Evolutionary conservation across 805 yeast species (phyloP).

Genomic region (Suhomyces emberorum): DNA sequence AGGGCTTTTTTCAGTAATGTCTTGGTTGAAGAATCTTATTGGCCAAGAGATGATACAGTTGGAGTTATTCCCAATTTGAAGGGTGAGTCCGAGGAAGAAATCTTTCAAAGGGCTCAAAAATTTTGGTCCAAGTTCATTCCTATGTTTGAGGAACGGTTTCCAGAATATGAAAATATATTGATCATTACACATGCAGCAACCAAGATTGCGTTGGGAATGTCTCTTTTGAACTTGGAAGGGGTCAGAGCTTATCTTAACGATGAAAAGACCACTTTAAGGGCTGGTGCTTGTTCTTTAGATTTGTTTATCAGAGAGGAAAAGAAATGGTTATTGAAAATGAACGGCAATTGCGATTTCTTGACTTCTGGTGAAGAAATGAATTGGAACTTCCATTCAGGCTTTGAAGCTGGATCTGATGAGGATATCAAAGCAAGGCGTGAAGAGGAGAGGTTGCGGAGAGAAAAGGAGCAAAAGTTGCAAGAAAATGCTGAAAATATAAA

Average conservation of each 20-base stretch:
- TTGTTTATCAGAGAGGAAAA: constrained; percentile 37
- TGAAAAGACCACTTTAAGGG: constrained; percentile 42
- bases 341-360: constrained; percentile 73
- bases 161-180: constrained; percentile 59
- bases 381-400: constrained; percentile 76
- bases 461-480: constrained; percentile 41
- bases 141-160: constrained; percentile 52
- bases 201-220: constrained; percentile 82
- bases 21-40: constrained; percentile 28
- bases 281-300: constrained; percentile 86
- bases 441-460: constrained; percentile 20
- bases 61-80: constrained; percentile 55
- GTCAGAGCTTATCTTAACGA: constrained; percentile 53
- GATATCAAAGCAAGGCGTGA: constrained; percentile 54
- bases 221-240: constrained; percentile 51
- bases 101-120: constrained; percentile 55
- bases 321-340: constrained; percentile 61
- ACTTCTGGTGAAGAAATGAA: constrained; percentile 86
- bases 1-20: constrained; percentile 45
- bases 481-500: constrained; percentile 49
- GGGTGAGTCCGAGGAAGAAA: constrained; percentile 77
- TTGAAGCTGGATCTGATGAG: constrained; percentile 88
- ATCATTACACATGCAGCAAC: constrained; percentile 94
- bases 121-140: constrained; percentile 60
- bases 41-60: constrained; percentile 50